Evolutionary conservation across 805 yeast genomes (phyloP), one percentile per base, ranked within the genome.

Genomic region (Metschnikowia chrysomelidarum): DNA sequence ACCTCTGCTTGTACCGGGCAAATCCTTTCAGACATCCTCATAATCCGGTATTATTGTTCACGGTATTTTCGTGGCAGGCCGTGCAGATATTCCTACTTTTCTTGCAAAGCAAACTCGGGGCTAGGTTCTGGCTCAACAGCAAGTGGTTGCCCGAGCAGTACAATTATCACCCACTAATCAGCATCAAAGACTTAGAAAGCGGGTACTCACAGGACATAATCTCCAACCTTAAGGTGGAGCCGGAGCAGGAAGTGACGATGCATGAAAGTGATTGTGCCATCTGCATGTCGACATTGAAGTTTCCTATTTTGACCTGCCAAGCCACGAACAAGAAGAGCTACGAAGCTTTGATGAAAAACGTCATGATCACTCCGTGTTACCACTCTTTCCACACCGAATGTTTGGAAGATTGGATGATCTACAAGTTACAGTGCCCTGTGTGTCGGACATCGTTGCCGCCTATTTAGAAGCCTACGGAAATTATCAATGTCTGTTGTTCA

Each of bases 301-400:
- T 46, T 16, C 52, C 52, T 8, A 39, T 48, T 2, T 16, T 43
- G 19, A 31, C 36, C 30, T 25, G 24, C 10, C 38, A 30, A 11
- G 12, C 17, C 13, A 28, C 27, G 19, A 42, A 36, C 15, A 38
- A 41, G 32, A 32, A 39, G 15, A 14, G 34, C 3, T 30, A 32
- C 34, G 48, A 42, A 20, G 36, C 32, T 5, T 20, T 37, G 29
- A 43, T 47, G 49, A 40, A 76, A 46, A 60, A 65, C 9, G 82
- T 80, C 51, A 82, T 85, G 93, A 76, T 87, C 3, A 87, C 98
- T 0, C 97, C 97, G 2, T 89, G 98, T 59, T 71, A 79, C 26
- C 98, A 89, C 57, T 78, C 87, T 7, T 91, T 88, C 73, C 97
- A 89, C 54, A 74, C 87, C 2, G 80, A 75, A n/a, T 89, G 98